Percentiles rank a stretch among this genome's conserved stretches.
These are phyloP conservation scores for Rutstroemia sp. DNA, from an alignment of 2,329 filamentous ascomycete genomes.

Conservation along the genomic window DNA sequence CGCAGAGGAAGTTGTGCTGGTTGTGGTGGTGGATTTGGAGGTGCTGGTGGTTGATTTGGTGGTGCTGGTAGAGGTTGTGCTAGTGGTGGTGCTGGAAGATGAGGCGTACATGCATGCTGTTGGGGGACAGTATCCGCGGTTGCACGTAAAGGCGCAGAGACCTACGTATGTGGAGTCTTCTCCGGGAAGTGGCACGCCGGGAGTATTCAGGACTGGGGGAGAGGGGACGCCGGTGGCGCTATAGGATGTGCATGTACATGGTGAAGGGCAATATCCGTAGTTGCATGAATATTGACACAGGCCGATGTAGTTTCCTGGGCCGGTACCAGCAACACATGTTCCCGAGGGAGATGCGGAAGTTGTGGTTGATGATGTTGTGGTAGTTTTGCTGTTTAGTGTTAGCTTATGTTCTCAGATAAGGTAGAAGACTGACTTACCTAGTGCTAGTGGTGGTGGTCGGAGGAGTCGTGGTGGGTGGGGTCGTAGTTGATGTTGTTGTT, in stretches of 20 bases:
- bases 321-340: conserved; percentile 16
- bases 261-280: conserved; percentile 20
- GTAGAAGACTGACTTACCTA: neutral
- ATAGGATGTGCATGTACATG: conserved; percentile 7
- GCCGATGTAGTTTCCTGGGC: conserved; percentile 31
- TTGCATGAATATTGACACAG: conserved; percentile 29
- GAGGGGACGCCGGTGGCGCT: neutral
- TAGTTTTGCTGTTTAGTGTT: neutral
- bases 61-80: too few relatives aligned
- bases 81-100: neutral
- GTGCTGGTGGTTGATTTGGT: too few relatives aligned
- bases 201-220: neutral
- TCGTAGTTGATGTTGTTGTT: conserved; percentile 11
- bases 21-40: neutral
- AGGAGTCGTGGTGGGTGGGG: neutral
- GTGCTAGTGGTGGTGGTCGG: conserved; percentile 3
- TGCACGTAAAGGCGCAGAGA: conserved; percentile 29
- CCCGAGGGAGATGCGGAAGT: conserved; percentile 1
- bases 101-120: conserved; percentile 1
- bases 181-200: conserved; percentile 1
- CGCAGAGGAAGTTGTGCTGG: neutral
- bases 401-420: neutral
- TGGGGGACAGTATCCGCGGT: conserved; percentile 20
- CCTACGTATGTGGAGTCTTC: neutral
- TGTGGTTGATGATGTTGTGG: neutral